Evolutionary conservation across 257 asterid species (phyloP), one percentile per base, ranked within the genome.

Genomic region (Nicotiana paniculata): DNA sequence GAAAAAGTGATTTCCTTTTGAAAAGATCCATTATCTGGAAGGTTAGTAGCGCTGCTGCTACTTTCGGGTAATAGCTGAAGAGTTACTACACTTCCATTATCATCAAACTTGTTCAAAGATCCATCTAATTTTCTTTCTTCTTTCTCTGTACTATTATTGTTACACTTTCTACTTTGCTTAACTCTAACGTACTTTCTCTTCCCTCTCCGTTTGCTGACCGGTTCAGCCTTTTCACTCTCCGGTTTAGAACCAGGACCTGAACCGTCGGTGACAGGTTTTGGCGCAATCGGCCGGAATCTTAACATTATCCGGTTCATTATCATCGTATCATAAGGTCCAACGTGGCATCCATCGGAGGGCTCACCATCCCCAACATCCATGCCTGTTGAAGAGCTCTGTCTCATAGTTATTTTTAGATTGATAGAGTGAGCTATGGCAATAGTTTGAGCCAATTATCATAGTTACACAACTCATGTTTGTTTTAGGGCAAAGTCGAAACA

Each of bases 121-220:
- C 48, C 9, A 7, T 43, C 48, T 43, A 32, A 32, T 84, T 18
- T 77, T 51, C 53, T 48, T 18, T 68, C 81, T 17, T 80, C 82
- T 32, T 64, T 63, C 26, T 24, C 54, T 5, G 15, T 16, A 24
- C 6, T 37, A 33, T 16, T 16, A 46, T 78, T 83, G 46, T 74
- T 83, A 64, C 81, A 77, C 88, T 79, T 85, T 15, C 81, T 84
- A 39, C 13, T 79, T 46, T 84, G 81, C 58, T 84, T 86, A 77
- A 72, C 91, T 85, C 89, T 82, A 13, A 88, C 89, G 85, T 86
- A 86, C 88, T 83, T 88, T 70, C 91, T 77, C 89, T 88, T 88
- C 1, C 83, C 26, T 46, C 87, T 81, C 18, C 79, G 77, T 32
- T 70, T 78, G 5, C 66, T 57, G 9, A 79, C 80, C 5, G 35